These are phyloP conservation scores for Boletus tomentosulus DNA, from an alignment of 768 basidiomycete genomes.

Conservation along the genomic window DNA sequence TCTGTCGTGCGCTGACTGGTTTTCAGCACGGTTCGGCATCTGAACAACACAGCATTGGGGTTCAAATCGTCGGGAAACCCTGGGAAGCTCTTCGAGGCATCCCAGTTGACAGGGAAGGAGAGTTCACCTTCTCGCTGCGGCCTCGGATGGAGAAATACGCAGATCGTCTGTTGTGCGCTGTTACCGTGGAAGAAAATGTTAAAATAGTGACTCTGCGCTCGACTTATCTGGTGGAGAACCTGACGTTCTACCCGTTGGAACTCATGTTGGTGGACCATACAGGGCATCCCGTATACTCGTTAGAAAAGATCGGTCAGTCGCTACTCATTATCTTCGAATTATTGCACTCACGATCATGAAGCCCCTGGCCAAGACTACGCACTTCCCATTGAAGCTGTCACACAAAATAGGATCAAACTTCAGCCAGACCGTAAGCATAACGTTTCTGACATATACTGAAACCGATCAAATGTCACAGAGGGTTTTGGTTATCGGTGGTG, in stretches of 20 bases:
- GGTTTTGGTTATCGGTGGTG: conserved; percentile 98
- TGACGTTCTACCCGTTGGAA: conserved; percentile 89
- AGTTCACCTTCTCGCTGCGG: conserved; percentile 82
- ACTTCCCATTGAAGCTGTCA: conserved; percentile 87
- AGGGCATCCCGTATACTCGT: conserved; percentile 73
- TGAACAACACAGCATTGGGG: conserved; percentile 78
- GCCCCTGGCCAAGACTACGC: conserved; percentile 85
- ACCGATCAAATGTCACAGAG: conserved; percentile 43
- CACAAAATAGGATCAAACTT: conserved; percentile 73
- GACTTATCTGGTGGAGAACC: conserved; percentile 86
- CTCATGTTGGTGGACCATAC: conserved; percentile 82
- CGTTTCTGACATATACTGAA: not conserved
- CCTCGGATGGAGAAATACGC: conserved; percentile 71
- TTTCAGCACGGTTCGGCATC: conserved; percentile 43
- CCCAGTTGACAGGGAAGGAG: conserved; percentile 92
- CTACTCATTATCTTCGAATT: not conserved
- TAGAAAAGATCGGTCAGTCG: conserved; percentile 73
- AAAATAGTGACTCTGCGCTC: conserved; percentile 94
- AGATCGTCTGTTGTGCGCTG: conserved; percentile 82
- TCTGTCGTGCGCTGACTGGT: not conserved
- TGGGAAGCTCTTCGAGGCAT: conserved; percentile 90
- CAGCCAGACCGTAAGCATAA: conserved; percentile 82
- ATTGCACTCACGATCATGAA: conserved; percentile 59
- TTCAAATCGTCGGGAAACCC: conserved; percentile 78
- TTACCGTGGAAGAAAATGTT: conserved; percentile 86